Percentiles rank a stretch among this genome's conserved stretches.
These are phyloP conservation scores for Graphium sp. DNA, from an alignment of 2,329 filamentous ascomycete genomes.

Conservation along the genomic window DNA sequence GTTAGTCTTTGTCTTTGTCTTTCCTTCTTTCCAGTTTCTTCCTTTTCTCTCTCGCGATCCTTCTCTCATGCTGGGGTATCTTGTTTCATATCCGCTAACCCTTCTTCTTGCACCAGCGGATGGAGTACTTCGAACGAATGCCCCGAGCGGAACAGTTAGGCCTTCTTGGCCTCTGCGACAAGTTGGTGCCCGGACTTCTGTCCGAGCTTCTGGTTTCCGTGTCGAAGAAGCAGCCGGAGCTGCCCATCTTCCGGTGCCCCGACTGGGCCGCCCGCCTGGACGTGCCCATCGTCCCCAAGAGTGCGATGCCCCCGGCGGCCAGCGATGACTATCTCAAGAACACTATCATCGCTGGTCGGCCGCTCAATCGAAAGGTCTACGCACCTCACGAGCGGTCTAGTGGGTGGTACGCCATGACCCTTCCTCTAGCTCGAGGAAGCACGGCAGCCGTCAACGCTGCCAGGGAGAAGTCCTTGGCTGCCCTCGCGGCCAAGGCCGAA, in stretches of 20 bases:
- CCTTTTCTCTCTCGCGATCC: background rate
- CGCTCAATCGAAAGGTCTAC: too few relatives aligned
- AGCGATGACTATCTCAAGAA: too few relatives aligned
- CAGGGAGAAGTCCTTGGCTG: background rate
- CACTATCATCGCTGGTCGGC: too few relatives aligned
- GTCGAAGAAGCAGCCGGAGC: constrained; percentile 22
- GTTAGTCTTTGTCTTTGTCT: constrained; percentile 12
- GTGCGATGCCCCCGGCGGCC: too few relatives aligned
- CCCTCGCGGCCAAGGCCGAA: constrained; percentile 4
- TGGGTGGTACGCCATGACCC: too few relatives aligned
- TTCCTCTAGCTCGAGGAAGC: too few relatives aligned
- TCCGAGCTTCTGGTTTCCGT: constrained; percentile 22
- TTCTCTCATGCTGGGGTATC: background rate
- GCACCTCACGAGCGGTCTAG: too few relatives aligned
- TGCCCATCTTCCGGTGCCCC: constrained; percentile 23
- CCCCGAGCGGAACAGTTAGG: constrained; percentile 20
- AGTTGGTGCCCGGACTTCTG: constrained; percentile 21
- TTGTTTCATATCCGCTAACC: background rate
- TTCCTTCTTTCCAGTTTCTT: background rate
- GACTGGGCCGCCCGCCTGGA: constrained; percentile 17
- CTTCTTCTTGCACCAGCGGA: constrained; percentile 12
- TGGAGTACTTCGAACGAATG: constrained; percentile 19
- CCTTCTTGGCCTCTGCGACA: constrained; percentile 21
- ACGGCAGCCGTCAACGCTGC: too few relatives aligned
- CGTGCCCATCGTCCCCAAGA: too few relatives aligned